phyloP scores from a whole-genome alignment of 192 early-diverging fungal species.

The Backusella tuberculispora region DNA sequence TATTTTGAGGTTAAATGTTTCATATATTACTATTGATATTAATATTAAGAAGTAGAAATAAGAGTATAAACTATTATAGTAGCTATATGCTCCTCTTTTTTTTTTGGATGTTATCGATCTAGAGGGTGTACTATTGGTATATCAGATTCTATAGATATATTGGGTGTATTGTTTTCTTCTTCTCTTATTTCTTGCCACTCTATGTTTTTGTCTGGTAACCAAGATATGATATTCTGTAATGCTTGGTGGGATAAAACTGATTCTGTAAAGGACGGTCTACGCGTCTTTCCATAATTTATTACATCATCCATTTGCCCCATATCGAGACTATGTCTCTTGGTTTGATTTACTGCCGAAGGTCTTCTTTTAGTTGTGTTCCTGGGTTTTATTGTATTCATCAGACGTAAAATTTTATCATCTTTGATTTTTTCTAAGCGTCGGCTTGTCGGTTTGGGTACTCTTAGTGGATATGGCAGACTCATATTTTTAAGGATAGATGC shows the following conservation, averaged over 20 bases:
- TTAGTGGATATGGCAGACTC: background rate
- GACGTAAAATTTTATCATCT: background rate
- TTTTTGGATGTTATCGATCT: background rate
- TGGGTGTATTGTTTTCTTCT: background rate
- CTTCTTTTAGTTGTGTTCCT: too few relatives aligned
- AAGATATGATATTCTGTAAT: background rate
- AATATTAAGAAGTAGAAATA: too few relatives aligned
- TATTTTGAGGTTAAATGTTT: too few relatives aligned
- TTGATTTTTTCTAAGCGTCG: background rate
- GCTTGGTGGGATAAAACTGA: background rate
- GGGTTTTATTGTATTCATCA: background rate
- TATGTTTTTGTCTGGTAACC: background rate
- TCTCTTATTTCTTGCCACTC: background rate
- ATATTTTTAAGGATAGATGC: background rate
- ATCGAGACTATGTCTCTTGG: background rate
- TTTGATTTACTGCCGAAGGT: background rate
- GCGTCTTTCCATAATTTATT: background rate
- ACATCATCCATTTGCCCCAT: background rate
- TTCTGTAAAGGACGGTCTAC: background rate
- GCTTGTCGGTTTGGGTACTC: background rate
- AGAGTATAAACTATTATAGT: too few relatives aligned
- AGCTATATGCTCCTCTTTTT: too few relatives aligned
- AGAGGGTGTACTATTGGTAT: background rate
- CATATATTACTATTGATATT: too few relatives aligned
- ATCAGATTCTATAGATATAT: too few relatives aligned